Evolutionary conservation across 2,329 filamentous ascomycete species (phyloP).

Genomic region (Fusarium proliferatum): DNA sequence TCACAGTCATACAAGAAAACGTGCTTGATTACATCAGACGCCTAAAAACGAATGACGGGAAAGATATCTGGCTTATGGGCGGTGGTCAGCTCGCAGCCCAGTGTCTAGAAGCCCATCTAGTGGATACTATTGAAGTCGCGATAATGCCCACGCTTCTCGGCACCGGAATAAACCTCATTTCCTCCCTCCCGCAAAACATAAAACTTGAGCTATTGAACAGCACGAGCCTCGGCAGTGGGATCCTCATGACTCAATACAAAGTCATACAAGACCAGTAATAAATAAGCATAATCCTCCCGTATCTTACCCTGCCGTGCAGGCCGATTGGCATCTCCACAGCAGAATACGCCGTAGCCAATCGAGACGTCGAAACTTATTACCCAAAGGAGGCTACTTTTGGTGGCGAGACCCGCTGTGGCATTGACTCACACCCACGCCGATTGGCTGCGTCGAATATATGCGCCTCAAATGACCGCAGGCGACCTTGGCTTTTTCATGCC

Average conservation of each 20-base stretch:
- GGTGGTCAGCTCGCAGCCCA: constrained; percentile 46
- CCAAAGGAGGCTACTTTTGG: background rate
- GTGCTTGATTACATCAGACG: constrained; percentile 33
- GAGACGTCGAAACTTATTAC: background rate
- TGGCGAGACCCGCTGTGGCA: constrained; percentile 7
- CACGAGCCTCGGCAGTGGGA: constrained; percentile 30
- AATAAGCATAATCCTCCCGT: background rate
- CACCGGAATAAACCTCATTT: constrained; percentile 40
- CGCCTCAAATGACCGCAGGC: background rate
- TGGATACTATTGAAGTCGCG: constrained; percentile 48
- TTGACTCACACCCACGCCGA: constrained; percentile 11
- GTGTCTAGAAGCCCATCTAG: constrained; percentile 45
- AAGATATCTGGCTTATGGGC: constrained; percentile 53
- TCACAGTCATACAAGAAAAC: constrained; percentile 42
- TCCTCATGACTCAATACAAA: constrained; percentile 39
- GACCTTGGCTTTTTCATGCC: background rate
- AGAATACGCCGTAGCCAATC: constrained; percentile 14
- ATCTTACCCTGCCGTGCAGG: too few relatives aligned
- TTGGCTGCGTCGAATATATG: constrained; percentile 16
- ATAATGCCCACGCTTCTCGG: constrained; percentile 42
- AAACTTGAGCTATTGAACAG: constrained; percentile 18
- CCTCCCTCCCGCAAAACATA: background rate
- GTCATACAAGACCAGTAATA: background rate
- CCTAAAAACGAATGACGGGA: constrained; percentile 36
- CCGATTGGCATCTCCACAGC: background rate